phyloP scores from a whole-genome alignment of 164 flowering plant species.

The Vitis cinerea region DNA sequence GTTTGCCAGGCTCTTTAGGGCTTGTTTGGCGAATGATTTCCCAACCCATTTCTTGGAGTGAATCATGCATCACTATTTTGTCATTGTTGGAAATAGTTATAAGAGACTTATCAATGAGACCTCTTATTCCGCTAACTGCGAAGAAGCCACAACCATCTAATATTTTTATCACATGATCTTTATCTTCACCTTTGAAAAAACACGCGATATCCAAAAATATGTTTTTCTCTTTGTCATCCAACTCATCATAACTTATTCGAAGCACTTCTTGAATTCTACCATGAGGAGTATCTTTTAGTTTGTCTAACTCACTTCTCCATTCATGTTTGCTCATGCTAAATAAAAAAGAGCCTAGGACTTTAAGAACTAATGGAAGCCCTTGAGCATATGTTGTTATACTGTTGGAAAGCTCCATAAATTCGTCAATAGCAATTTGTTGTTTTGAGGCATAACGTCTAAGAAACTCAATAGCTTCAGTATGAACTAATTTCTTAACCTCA shows the following conservation, averaged over 20 bases:
- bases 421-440: not conserved
- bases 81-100: too few relatives aligned
- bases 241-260: slow-evolving; percentile 6
- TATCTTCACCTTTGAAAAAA: slow-evolving; percentile 7
- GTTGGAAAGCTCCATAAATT: not conserved
- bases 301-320: slow-evolving; percentile 8
- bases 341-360: slow-evolving; percentile 7
- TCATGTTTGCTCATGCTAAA: not conserved
- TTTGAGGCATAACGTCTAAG: slow-evolving; percentile 8
- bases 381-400: not conserved
- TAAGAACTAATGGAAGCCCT: slow-evolving; percentile 12
- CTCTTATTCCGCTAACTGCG: not conserved
- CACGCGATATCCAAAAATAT: not conserved
- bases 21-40: too few relatives aligned
- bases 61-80: too few relatives aligned
- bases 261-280: not conserved
- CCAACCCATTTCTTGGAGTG: too few relatives aligned
- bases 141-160: slow-evolving; percentile 4
- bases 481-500: not conserved
- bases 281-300: not conserved
- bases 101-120: not conserved
- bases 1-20: too few relatives aligned
- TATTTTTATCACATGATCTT: not conserved
- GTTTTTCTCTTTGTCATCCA: not conserved
- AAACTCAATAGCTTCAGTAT: slow-evolving; percentile 10